Percentiles rank a stretch among this genome's conserved stretches.
phyloP scores from a whole-genome alignment of 306 rosid species.

The Trifolium dubium region DNA sequence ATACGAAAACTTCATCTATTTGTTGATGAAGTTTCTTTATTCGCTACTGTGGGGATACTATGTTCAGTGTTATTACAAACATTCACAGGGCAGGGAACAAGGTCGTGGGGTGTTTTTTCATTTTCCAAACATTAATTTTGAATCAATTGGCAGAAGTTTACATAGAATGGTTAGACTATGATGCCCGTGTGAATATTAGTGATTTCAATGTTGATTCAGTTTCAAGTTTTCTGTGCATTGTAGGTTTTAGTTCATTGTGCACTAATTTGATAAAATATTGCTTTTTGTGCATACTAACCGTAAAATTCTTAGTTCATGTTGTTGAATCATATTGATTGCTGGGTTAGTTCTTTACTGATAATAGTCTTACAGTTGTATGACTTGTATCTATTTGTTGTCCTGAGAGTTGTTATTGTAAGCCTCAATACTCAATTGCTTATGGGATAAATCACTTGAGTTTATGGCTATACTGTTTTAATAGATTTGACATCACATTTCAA shows the following conservation, averaged over 20 bases:
- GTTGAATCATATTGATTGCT: conserved; percentile 16
- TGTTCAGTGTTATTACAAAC: neutral
- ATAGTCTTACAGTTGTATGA: neutral
- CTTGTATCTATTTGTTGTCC: conserved; percentile 14
- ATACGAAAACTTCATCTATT: conserved; percentile 13
- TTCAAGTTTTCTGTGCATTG: conserved; percentile 16
- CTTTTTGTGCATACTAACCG: neutral
- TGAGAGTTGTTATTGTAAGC: neutral
- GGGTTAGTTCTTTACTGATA: neutral
- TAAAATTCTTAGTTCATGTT: neutral
- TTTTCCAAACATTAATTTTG: conserved; percentile 8
- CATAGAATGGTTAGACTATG: neutral
- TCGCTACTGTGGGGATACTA: neutral
- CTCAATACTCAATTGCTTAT: neutral
- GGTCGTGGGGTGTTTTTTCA: neutral
- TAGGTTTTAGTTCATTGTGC: neutral
- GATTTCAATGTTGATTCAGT: conserved; percentile 16
- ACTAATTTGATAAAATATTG: neutral
- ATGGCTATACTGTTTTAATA: conserved; percentile 9
- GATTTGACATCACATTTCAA: conserved; percentile 31
- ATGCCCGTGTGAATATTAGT: conserved; percentile 23
- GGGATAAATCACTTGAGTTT: neutral
- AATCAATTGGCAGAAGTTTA: neutral
- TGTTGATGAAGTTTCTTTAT: neutral
- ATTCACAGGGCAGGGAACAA: neutral